Evolutionary conservation across 2,329 filamentous ascomycete genomes (phyloP).

Genomic region (Colletotrichum cereale): DNA sequence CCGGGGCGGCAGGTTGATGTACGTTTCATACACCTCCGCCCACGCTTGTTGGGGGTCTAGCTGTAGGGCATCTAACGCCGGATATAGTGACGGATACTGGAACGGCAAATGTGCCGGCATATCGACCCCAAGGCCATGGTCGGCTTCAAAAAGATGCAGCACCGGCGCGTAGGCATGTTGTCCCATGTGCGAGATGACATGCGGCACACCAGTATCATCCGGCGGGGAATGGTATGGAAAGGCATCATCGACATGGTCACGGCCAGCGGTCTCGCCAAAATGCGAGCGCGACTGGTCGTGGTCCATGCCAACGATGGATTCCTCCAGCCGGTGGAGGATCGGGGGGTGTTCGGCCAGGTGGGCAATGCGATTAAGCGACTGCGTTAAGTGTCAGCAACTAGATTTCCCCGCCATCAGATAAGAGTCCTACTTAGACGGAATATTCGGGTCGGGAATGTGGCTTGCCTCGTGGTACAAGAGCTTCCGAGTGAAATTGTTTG

Average conservation of each 20-base stretch:
- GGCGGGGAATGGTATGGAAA: background rate
- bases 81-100: background rate
- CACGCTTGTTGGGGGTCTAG: background rate
- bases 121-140: background rate
- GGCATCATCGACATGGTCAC: background rate
- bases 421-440: background rate
- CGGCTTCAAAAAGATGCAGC: background rate
- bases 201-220: background rate
- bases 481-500: background rate
- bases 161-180: background rate
- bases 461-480: background rate
- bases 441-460: background rate
- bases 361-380: background rate
- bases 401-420: background rate
- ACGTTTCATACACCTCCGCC: background rate
- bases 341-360: background rate
- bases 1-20: background rate
- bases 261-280: background rate
- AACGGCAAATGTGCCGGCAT: background rate
- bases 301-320: conserved; percentile 2
- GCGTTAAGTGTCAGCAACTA: background rate
- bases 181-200: background rate
- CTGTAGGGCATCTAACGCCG: too few relatives aligned
- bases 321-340: background rate
- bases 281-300: background rate